Percentiles rank a stretch among this genome's conserved stretches.
Conservation (phyloP, 108 stramenopile species). For the Epithemia pelagica region DNA sequence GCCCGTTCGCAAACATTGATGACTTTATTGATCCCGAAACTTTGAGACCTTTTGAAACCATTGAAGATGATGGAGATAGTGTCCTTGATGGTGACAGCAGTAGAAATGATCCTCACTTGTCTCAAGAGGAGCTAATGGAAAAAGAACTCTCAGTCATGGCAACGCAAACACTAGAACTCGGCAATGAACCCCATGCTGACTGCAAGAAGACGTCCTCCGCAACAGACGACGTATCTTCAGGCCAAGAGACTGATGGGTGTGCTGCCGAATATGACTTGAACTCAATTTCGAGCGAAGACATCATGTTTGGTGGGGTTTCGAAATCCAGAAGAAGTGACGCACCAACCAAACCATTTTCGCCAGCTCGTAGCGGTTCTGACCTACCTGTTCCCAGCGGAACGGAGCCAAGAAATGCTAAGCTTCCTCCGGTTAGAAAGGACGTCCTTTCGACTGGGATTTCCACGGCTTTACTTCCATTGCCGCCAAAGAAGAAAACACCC, state of each 20-base stretch:
- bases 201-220: too few relatives aligned
- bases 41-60: slow-evolving; percentile 16
- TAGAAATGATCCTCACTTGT: background rate
- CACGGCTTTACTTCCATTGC: background rate
- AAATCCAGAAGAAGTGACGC: too few relatives aligned
- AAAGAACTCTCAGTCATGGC: slow-evolving; percentile 35
- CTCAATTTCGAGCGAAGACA: background rate
- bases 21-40: slow-evolving; percentile 57
- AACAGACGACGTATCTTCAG: background rate
- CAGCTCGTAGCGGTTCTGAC: too few relatives aligned
- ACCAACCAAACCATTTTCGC: background rate
- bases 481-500: background rate
- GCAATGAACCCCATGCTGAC: background rate
- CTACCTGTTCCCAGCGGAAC: background rate
- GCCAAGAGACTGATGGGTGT: background rate
- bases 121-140: slow-evolving; percentile 8
- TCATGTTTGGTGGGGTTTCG: too few relatives aligned
- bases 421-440: background rate
- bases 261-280: background rate
- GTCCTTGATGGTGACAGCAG: slow-evolving; percentile 16
- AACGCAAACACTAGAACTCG: slow-evolving; percentile 24
- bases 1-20: slow-evolving; percentile 20
- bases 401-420: background rate
- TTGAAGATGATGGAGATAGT: slow-evolving; percentile 18
- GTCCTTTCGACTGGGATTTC: background rate